Base-by-base conservation (phyloP, 495 filamentous ascomycete genomes). In the Apodospora peruviana region DNA sequence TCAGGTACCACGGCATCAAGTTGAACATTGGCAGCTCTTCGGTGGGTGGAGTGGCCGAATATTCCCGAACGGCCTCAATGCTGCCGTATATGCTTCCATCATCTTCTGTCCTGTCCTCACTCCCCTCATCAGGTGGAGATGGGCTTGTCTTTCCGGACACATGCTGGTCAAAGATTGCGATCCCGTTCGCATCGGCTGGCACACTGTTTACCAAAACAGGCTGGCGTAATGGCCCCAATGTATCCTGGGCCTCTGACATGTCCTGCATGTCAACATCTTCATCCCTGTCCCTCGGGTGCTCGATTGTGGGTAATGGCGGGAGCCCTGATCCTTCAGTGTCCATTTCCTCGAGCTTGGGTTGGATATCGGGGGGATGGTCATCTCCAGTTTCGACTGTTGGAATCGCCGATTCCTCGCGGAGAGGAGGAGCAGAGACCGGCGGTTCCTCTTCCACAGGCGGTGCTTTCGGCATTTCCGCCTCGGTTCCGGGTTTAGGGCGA, bases 21-120 rank as follows among this genome's bases (percentile, higher is more conserved):
- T 59, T 59, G 35, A 59, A 74, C 9, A 59, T 43, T 2, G 76
- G 77, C 5, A 80, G 61, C 27, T 65, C 69, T 5, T 72, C 70
- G 18, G 72, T 57, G 0, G 73, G 70, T 10, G 78, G 78, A 1
- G 78, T 80, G 23, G 58, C 52, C 51, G 77, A 77, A 39, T 59
- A 65, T 47, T 69, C 65, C 36, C 73, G 61, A 34, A 75, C 67
- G 48, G 66, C 55, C 43, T 69, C 66, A 44, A 74, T 58, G n/a
- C 64, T 69, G 41, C 80, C 75, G 50, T 79, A 77, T 51, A 74
- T 69, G 43, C 72, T 74, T 47, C 77, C 85, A 36, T 76, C 69
- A 44, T 80, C 80, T 62, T 89, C 84, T 19, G 85, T 74, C 43
- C 81, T 78, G 41, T 73, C 69, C 24, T 77, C 73, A 32, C 73